Percentiles rank a stretch among this genome's conserved stretches.
These are phyloP conservation scores for Ocimum tenuiflorum DNA, from an alignment of 257 asterid species.

Conservation along the genomic window DNA sequence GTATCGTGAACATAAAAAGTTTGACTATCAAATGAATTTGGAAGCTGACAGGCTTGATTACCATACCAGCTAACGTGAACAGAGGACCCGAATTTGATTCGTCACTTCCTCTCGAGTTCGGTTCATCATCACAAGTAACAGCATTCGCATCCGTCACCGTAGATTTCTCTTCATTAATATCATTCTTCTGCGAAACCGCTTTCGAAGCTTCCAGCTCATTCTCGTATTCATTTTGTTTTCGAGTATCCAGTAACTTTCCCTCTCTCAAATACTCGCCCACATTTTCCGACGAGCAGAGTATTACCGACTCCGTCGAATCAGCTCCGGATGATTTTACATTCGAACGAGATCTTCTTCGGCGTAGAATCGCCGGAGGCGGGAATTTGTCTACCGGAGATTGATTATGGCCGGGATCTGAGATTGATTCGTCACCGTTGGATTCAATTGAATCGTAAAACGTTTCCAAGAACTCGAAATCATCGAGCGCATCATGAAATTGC, in stretches of 20 bases:
- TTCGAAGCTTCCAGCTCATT: constrained; percentile 18
- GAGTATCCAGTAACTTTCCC: constrained; percentile 17
- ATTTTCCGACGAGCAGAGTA: constrained; percentile 25
- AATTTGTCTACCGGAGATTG: constrained; percentile 20
- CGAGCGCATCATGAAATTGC: constrained; percentile 45
- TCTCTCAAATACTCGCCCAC: constrained; percentile 29
- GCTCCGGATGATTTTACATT: constrained; percentile 12
- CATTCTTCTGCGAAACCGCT: constrained; percentile 21
- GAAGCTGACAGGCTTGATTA: constrained; percentile 47
- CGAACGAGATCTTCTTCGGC: constrained; percentile 32
- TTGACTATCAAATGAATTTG: constrained; percentile 45
- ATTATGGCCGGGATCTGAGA: constrained; percentile 20
- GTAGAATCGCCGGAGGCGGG: constrained; percentile 29
- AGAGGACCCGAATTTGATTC: constrained; percentile 35
- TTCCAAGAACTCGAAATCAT: constrained; percentile 45
- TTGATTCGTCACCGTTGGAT: constrained; percentile 19
- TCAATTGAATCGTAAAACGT: constrained; percentile 20
- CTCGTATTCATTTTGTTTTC: constrained; percentile 23
- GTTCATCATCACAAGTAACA: constrained; percentile 17
- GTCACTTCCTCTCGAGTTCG: constrained; percentile 28
- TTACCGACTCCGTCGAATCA: constrained; percentile 20
- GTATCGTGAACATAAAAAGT: constrained; percentile 36
- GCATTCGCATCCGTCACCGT: constrained; percentile 24
- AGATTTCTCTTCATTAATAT: constrained; percentile 25
- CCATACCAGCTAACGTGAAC: constrained; percentile 32